Evolutionary conservation across 2,329 filamentous ascomycete species (phyloP).

Genomic region (Cladophialophora psammophila): DNA sequence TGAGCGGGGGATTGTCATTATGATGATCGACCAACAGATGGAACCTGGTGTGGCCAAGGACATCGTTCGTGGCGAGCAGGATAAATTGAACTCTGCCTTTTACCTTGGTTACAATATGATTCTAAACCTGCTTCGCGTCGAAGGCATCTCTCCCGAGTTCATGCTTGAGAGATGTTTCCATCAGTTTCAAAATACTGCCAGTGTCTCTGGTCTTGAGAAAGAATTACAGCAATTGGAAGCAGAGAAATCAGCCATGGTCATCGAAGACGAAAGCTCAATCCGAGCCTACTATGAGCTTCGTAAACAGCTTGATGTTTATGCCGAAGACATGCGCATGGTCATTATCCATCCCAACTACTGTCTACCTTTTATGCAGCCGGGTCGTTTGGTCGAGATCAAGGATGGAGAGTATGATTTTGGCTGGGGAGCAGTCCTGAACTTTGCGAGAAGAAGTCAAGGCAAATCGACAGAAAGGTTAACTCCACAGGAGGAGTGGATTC

Average conservation of each 20-base stretch:
- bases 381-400: constrained; percentile 87
- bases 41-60: constrained; percentile 92
- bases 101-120: constrained; percentile 99
- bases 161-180: constrained; percentile 99
- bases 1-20: constrained; percentile 97
- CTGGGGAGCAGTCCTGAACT: constrained; percentile 89
- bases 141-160: constrained; percentile 97
- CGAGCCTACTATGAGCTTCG: constrained; percentile 94
- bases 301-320: constrained; percentile 81
- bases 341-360: constrained; percentile 92
- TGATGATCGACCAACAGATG: constrained; percentile 98
- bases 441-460: constrained; percentile 68
- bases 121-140: constrained; percentile 93
- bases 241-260: constrained; percentile 74
- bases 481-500: constrained; percentile 78
- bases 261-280: constrained; percentile 85
- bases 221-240: constrained; percentile 80
- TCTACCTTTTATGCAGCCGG: constrained; percentile 81
- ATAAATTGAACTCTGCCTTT: constrained; percentile 96
- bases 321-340: constrained; percentile 86
- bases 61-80: constrained; percentile 95
- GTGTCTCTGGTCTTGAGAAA: constrained; percentile 82
- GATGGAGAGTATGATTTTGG: constrained; percentile 83
- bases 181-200: constrained; percentile 95
- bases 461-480: constrained; percentile 73